Evolutionary conservation across 2,329 filamentous ascomycete genomes (phyloP), one percentile per base, ranked within the genome.

Genomic region (Pyricularia sp.): DNA sequence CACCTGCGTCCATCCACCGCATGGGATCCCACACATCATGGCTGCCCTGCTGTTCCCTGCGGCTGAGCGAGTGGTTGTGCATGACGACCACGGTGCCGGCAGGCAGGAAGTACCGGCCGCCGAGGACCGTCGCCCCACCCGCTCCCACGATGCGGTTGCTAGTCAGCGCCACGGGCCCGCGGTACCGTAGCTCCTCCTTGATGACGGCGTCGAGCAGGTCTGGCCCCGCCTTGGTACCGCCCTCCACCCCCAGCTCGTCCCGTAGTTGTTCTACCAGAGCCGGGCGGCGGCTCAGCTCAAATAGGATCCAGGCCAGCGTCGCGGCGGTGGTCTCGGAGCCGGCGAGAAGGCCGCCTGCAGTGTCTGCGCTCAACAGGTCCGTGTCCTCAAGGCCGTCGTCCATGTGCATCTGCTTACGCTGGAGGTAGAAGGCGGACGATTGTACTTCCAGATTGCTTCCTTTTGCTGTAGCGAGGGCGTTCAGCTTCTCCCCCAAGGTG

Each of bases 251-350:
- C n/a, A 80, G 72, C 68, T 80, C 78, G 50, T 74, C 74, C 70
- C 77, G 78, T 5, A 83, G 75, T 69, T 78, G 79, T 42, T 73
- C 69, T 72, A 76, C 80, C 33, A 80, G 75, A 20, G 75, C 73
- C 10, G 78, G 79, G 70, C 77, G 72, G 31, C 76, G 73, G 3
- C 79, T 74, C 1, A 82, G 74, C 5, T 78, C 74, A 69, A 78
- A 77, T 70, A 82, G 76, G 58, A 76, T 76, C 77, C 80, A 82
- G 25, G 77, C 78, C 0, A 85, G 76, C 1, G 83, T 75, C 26
- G 75, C 75, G 23, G 82, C 81, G 0, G 83, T 85, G 0, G 82
- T 92, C 76, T 93, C 91, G 65, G 88, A 81, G 4, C 90, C 91
- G 3, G 90, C 91, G 12, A 93, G 83, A 1, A 94, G 84, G 23